phyloP scores from a whole-genome alignment of 495 filamentous ascomycete species.

The Tuber indicum region DNA sequence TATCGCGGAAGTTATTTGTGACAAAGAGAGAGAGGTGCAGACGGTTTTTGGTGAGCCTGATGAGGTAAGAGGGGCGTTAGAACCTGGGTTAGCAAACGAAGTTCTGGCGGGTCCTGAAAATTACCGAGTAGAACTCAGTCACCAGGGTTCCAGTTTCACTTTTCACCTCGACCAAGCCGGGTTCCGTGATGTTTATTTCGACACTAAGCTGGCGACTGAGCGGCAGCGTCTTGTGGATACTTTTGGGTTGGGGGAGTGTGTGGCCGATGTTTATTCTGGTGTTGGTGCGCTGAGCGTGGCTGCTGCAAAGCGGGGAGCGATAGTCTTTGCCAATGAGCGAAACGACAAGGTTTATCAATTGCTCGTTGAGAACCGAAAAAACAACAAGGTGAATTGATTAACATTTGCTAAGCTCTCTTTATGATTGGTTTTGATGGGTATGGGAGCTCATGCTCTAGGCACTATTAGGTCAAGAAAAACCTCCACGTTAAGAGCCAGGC shows the following conservation, averaged over 20 bases:
- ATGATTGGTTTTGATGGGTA: background rate
- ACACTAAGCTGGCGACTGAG: constrained; percentile 76
- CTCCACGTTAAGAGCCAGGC: constrained; percentile 71
- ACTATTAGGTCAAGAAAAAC: constrained; percentile 56
- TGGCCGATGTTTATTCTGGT: constrained; percentile 94
- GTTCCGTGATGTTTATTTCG: constrained; percentile 60
- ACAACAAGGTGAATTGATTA: constrained; percentile 69
- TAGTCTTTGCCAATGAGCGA: constrained; percentile 93
- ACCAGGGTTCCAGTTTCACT: constrained; percentile 55
- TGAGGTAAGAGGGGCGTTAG: constrained; percentile 70
- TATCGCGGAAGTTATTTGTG: constrained; percentile 72
- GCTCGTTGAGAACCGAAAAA: constrained; percentile 60
- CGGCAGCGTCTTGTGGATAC: constrained; percentile 68
- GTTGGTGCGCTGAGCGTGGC: constrained; percentile 91
- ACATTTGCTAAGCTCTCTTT: background rate
- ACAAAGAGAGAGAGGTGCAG: constrained; percentile 69
- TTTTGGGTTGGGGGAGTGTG: constrained; percentile 74
- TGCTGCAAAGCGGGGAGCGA: constrained; percentile 75
- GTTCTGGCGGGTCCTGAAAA: constrained; percentile 70
- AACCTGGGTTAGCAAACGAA: constrained; percentile 66
- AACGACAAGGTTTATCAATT: constrained; percentile 72
- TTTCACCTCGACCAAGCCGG: constrained; percentile 70
- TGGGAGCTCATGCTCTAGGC: constrained; percentile 10
- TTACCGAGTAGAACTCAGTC: constrained; percentile 65
- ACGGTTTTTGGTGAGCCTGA: constrained; percentile 94